Percentiles rank a stretch among this genome's conserved stretches.
Conservation (phyloP, 2,329 filamentous ascomycete genomes). For the Stemphylium beticola region DNA sequence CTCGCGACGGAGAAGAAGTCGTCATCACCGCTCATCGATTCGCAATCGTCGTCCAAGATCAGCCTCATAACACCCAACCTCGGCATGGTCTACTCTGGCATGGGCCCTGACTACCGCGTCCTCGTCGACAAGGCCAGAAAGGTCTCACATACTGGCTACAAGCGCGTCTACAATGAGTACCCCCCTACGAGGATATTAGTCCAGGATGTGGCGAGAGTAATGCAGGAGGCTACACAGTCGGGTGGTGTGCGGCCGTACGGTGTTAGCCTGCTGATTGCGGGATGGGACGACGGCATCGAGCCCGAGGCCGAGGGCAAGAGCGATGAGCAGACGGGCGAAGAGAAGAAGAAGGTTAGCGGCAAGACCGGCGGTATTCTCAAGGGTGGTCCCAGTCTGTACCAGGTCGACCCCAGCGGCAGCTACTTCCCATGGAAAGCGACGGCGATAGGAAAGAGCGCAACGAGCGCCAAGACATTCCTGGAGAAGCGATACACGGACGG, state of each 20-base stretch:
- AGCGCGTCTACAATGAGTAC: slow-evolving; percentile 99
- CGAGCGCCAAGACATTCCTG: slow-evolving; percentile 97
- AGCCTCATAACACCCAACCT: slow-evolving; percentile 98
- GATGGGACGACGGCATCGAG: slow-evolving; percentile 96
- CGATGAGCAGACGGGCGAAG: slow-evolving; percentile 60
- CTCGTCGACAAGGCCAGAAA: slow-evolving; percentile 98
- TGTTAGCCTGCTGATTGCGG: slow-evolving; percentile 92
- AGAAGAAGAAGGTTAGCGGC: slow-evolving; percentile 74
- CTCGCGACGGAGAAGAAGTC: slow-evolving; percentile 99
- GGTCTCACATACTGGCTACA: slow-evolving; percentile 97
- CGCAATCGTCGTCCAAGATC: slow-evolving; percentile 94
- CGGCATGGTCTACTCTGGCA: slow-evolving; percentile 98
- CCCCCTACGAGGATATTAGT: slow-evolving; percentile 99
- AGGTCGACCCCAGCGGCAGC: slow-evolving; percentile 97
- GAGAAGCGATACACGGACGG: slow-evolving; percentile 99
- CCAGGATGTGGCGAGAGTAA: slow-evolving; percentile 94
- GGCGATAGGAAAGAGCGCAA: slow-evolving; percentile 97
- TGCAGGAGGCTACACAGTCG: slow-evolving; percentile 98
- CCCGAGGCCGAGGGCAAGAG: slow-evolving; percentile 74
- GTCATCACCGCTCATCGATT: slow-evolving; percentile 94
- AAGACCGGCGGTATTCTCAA: slow-evolving; percentile 97
- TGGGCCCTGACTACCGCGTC: slow-evolving; percentile 98
- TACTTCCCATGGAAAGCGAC: slow-evolving; percentile 99
- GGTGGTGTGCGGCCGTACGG: slow-evolving; percentile 97
- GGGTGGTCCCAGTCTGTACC: slow-evolving; percentile 95